Conservation (phyloP, 306 rosid species). For the Dryas drummondii region DNA sequence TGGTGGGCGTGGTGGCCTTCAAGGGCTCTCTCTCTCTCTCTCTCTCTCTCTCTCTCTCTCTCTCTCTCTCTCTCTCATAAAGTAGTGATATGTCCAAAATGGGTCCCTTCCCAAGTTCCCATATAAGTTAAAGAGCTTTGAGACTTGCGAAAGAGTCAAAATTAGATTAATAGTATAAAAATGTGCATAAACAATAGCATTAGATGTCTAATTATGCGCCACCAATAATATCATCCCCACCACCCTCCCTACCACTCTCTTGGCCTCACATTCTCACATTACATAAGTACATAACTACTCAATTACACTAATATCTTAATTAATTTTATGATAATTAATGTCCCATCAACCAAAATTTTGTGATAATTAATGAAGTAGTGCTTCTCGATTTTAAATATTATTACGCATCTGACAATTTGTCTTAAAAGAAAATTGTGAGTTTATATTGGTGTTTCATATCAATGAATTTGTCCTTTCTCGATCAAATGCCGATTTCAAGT, state of each 20-base stretch:
- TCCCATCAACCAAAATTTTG: neutral
- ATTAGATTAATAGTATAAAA: neutral
- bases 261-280: slow-evolving; percentile 25
- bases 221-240: slow-evolving; percentile 36
- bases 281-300: neutral
- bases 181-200: neutral
- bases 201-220: slow-evolving; percentile 48
- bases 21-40: slow-evolving; percentile 4
- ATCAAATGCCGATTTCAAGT: neutral
- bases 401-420: neutral
- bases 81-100: neutral
- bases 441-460: neutral
- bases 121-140: neutral
- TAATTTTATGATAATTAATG: neutral
- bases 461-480: neutral
- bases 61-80: neutral
- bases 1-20: neutral
- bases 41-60: neutral
- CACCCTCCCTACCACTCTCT: slow-evolving; percentile 40
- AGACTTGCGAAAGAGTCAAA: slow-evolving; percentile 15
- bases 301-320: slow-evolving; percentile 1
- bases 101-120: neutral
- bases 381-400: neutral
- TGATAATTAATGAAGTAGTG: slow-evolving; percentile 11
- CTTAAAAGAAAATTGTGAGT: neutral